These are phyloP conservation scores for Sporisorium graminicola DNA, from an alignment of 1,284 basidiomycete genomes.

Conservation along the genomic window DNA sequence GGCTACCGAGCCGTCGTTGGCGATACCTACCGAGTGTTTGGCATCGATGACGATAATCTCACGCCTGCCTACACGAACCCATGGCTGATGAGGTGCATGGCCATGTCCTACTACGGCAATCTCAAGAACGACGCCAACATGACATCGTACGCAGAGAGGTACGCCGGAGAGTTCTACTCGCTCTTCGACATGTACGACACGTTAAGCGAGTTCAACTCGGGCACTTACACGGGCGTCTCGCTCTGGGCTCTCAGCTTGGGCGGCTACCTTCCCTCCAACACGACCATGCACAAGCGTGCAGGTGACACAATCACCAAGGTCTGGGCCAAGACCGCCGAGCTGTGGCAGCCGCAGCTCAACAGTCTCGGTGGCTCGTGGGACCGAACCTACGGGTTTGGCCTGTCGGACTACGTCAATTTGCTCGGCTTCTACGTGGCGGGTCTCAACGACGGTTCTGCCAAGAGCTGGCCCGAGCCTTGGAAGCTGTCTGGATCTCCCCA, in stretches of 20 bases:
- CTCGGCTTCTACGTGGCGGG: constrained; percentile 36
- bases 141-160: constrained; percentile 32
- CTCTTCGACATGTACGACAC: constrained; percentile 46
- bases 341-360: constrained; percentile 37
- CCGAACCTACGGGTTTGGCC: constrained; percentile 34
- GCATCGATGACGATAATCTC: constrained; percentile 31
- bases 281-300: constrained; percentile 32
- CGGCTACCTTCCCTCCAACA: constrained; percentile 35
- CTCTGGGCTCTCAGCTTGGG: constrained; percentile 39
- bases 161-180: constrained; percentile 36
- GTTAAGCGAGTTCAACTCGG: constrained; percentile 38
- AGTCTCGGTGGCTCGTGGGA: constrained; percentile 39
- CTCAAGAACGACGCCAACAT: constrained; percentile 42
- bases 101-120: constrained; percentile 42
- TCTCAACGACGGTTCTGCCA: constrained; percentile 15
- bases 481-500: constrained; percentile 32
- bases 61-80: constrained; percentile 42
- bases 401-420: constrained; percentile 35
- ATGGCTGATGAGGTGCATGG: constrained; percentile 45
- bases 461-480: constrained; percentile 35
- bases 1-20: constrained; percentile 39
- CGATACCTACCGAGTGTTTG: constrained; percentile 42
- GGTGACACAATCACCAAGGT: constrained; percentile 45
- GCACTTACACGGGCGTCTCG: constrained; percentile 43
- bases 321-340: constrained; percentile 41